Evolutionary conservation across 805 yeast species (phyloP), one percentile per base, ranked within the genome.

Genomic region (Monosporozyma siamensis): DNA sequence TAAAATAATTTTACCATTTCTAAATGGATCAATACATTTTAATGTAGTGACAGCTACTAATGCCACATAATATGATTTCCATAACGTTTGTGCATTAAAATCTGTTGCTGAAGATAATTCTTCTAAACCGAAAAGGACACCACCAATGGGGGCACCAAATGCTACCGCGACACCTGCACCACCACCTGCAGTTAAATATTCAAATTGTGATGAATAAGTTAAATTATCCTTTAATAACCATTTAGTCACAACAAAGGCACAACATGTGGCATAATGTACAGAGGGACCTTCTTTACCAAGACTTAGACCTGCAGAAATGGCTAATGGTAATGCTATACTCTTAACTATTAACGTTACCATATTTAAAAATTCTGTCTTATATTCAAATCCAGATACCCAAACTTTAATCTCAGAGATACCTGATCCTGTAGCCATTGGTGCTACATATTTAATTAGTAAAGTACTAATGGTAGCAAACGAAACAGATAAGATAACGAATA

Each of bases 81-180:
- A 86, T 61, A 94, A 72, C 1, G 95, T 84, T 3, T 82, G 71
- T 12, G 88, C 66, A 50, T 78, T 82, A 58, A 87, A 82, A 32
- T 75, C 74, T 25, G 80, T 70, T 0, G 92, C 76, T n/a, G 67
- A 55, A 0, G 67, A 58, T 24, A 92, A 87, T 53, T 92, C 98
- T 59, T 92, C 99, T 45, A 92, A 74, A 10, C 95, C 79, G 60
- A 94, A 92, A 31, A 92, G 64, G 1, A 92, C 97, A 12, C 99
- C 99, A 21, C 95, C 95, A 67, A 90, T 87, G 0, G 98, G 98
- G 10, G 89, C 77, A 0, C 95, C 97, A 68, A 92, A 92, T 0
- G 97, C 98, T 7, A 92, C 97, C 0, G 97, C 97, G 7, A 92
- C 97, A 41, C 99, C 99, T 1, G 98, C 95, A 3, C 96, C 97